Evolutionary conservation across 2,329 filamentous ascomycete species (phyloP).

Genomic region (Paecilomyces formosus): DNA sequence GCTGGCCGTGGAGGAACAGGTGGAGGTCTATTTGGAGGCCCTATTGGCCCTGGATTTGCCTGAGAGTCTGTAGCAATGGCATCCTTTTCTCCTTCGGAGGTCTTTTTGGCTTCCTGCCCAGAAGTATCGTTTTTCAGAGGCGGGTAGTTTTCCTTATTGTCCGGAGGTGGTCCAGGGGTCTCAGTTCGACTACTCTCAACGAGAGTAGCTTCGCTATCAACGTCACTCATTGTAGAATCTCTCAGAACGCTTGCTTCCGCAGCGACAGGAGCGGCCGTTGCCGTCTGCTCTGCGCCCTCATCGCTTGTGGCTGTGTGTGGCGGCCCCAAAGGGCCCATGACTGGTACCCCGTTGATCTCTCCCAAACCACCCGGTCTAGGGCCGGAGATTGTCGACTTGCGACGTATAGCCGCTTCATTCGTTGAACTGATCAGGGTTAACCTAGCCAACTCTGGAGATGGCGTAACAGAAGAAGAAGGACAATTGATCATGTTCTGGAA

Average conservation of each 20-base stretch:
- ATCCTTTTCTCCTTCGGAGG: constrained; percentile 4
- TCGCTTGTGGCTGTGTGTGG: constrained; percentile 16
- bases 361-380: constrained; percentile 26
- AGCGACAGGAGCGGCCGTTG: constrained; percentile 2
- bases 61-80: constrained; percentile 4
- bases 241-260: constrained; percentile 14
- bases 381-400: constrained; percentile 37
- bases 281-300: constrained; percentile 10
- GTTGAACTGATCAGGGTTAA: constrained; percentile 62
- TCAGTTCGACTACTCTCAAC: constrained; percentile 18
- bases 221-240: constrained; percentile 19
- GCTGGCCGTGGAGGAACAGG: constrained; percentile 51
- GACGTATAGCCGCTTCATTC: constrained; percentile 46
- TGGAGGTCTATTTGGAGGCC: constrained; percentile 44
- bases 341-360: constrained; percentile 36
- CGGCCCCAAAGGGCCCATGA: constrained; percentile 40
- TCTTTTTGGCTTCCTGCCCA: constrained; percentile 15
- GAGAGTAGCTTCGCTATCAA: constrained; percentile 29
- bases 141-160: constrained; percentile 34
- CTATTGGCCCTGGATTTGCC: constrained; percentile 13
- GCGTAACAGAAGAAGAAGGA: constrained; percentile 55
- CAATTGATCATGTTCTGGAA: constrained; percentile 65
- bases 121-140: constrained; percentile 8
- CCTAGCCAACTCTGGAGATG: constrained; percentile 70
- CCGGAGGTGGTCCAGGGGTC: constrained; percentile 11